Base-by-base conservation (phyloP, 495 filamentous ascomycete genomes). In the Letharia lupina region DNA sequence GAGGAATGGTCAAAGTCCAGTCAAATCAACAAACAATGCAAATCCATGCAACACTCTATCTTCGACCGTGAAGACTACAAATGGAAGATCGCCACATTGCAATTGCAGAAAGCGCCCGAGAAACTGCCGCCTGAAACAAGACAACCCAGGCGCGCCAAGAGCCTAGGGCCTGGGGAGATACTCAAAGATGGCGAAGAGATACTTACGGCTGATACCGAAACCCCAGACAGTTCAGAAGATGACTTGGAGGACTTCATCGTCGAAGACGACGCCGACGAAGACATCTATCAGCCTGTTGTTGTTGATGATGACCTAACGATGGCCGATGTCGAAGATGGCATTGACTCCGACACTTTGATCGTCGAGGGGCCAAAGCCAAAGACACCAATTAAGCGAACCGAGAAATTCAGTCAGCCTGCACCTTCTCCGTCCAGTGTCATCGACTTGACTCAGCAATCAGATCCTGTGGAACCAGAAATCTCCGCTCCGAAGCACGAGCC, bases 21-120 rank as follows among this genome's bases (percentile, higher is more conserved):
- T 2, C 74, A 83, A 35, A 67, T 93, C 18, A 68, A 73, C 23
- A 74, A 74, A n/a, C 81, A 82, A 64, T 83, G 83, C 59, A 69
- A 71, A n/a, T 80, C 76, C 52, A 72, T 95, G 73, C 83, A 91
- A 56, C 69, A 72, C 6, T 90, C 79, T 9, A 73, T 96, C n/a
- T 81, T 79, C 39, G 79, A 86, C 44, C 81, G 78, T 13, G 81
- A 83, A 71, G 73, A 83, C 33, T 67, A 77, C 10, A 72, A 70
- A 35, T 91, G 85, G 84, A 79, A 77, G 59, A 76, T 87, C 23
- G 70, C 68, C 5, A 57, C 87, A 2, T 77, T 91, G 31, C 72
- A 80, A 63, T 75, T 76, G 33, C 73, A 79, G 3, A 69, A 63
- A 7, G 78, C 77, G 56, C 88, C 89, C 0, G 77, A 79, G 11